Percentiles rank a stretch among this genome's conserved stretches.
phyloP scores from a whole-genome alignment of 345 rosid genomes.

The Salix purpurea region DNA sequence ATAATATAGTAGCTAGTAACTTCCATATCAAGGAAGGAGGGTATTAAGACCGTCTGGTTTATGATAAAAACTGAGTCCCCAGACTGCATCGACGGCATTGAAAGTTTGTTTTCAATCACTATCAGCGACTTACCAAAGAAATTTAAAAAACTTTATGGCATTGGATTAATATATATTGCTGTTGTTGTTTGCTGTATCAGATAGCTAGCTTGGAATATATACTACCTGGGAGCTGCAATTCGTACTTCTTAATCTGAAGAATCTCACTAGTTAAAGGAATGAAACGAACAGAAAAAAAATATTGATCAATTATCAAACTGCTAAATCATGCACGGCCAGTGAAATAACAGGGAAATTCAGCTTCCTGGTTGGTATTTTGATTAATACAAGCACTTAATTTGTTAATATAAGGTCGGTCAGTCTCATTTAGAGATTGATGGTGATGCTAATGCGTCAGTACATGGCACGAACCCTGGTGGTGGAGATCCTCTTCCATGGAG shows the following conservation, averaged over 20 bases:
- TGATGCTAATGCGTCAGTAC: conserved; percentile 48
- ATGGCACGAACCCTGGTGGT: conserved; percentile 33
- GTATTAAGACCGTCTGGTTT: too few species aligned
- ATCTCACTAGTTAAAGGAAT: neutral
- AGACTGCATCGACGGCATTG: too few species aligned
- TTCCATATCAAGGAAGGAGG: too few species aligned
- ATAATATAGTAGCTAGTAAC: too few species aligned
- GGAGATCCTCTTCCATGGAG: conserved; percentile 65
- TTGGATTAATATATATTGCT: too few species aligned
- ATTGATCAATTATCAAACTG: neutral
- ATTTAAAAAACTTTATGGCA: too few species aligned
- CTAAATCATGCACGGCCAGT: neutral
- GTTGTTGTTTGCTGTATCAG: too few species aligned
- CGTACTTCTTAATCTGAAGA: neutral
- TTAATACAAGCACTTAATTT: conserved; percentile 8
- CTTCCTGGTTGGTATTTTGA: conserved; percentile 14
- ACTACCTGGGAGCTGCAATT: neutral
- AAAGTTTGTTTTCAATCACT: too few species aligned
- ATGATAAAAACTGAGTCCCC: too few species aligned
- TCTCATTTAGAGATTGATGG: conserved; percentile 48
- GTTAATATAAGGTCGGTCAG: conserved; percentile 16
- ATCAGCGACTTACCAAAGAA: too few species aligned
- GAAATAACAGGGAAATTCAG: conserved; percentile 18
- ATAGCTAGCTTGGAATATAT: too few species aligned
- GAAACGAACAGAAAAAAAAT: neutral